Evolutionary conservation across 306 rosid species (phyloP), one percentile per base, ranked within the genome.

Genomic region (Acacia crassicarpa): DNA sequence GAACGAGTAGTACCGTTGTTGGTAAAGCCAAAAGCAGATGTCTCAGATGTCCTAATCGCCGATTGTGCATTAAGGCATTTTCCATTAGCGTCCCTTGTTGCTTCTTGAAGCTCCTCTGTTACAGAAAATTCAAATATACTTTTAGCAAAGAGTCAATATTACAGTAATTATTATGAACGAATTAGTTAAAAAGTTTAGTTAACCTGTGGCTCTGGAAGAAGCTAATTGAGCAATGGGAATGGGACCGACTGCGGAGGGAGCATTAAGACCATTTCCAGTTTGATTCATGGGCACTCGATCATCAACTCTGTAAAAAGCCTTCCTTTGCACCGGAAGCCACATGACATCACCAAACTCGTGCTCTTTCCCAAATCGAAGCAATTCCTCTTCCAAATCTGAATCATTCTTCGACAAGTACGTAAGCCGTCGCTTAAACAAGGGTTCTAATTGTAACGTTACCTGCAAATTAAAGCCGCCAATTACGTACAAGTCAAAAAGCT

Each of bases 61-160:
- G 61, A 2, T 67, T 78, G 83, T 45, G 89, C 92, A 62, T 53
- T 67, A 4, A 27, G 0, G 86, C 94, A 91, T 77, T 89, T 91
- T n/a, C 90, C 92, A 20, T 59, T 72, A 23, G 75, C 91, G 69
- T 89, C 85, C n/a, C 68, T 33, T 2, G 4, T 30, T 23, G 86
- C 83, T 85, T 91, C 94, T 78, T 87, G 89, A 17, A 23, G n/a
- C 41, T 91, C 94, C 88, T 89, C 92, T 89, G 67, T 61, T 25
- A 25, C 35, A 61, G 35, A 10, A 25, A 61, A 23, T 9, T 61
- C 35, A 51, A 51, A 17, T 51, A 51, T 17, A 51, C 7, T 17
- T 17, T 15, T 51, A 4, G 16, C 58, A 17, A 14, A 51, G 20
- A 51, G 58, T 17, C 1, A 17, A 51, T 51, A 17, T 15, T 51